Conservation (phyloP, 495 filamentous ascomycete genomes). For the Penicillium flavigenum region DNA sequence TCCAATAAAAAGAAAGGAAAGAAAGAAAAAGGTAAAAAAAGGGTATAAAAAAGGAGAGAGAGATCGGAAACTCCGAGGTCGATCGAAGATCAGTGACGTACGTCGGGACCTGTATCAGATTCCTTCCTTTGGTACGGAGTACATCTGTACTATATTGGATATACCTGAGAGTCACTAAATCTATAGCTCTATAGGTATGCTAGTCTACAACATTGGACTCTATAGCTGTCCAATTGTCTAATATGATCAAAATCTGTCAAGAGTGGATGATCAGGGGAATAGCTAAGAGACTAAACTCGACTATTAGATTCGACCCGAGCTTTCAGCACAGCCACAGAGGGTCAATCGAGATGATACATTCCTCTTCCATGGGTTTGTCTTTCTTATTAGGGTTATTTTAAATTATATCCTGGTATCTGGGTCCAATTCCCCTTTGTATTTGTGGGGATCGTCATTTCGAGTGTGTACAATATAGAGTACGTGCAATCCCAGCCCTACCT, state of each 20-base stretch:
- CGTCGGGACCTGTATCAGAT: background rate
- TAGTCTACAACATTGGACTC: background rate
- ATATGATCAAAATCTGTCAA: background rate
- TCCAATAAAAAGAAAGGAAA: background rate
- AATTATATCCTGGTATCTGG: no score
- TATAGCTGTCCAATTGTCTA: background rate
- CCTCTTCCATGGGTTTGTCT: no score
- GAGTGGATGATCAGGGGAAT: background rate
- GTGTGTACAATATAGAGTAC: no score
- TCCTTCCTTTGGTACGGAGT: background rate
- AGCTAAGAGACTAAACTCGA: background rate
- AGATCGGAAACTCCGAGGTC: conserved; percentile 18
- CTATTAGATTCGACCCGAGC: conserved; percentile 14
- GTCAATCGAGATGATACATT: background rate
- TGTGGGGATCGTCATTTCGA: conserved; percentile 1
- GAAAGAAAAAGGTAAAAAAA: background rate
- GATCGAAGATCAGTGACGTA: conserved; percentile 32
- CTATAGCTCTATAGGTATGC: no score
- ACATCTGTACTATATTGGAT: no score
- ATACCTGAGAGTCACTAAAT: no score
- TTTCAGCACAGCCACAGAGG: conserved; percentile 11
- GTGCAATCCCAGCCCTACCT: conserved; percentile 1
- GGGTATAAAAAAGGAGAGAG: background rate
- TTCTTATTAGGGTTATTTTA: no score
- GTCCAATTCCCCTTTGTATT: background rate